Evolutionary conservation across 2,329 filamentous ascomycete species (phyloP), one percentile per base, ranked within the genome.

Genomic region (Cladorrhinum sp.): DNA sequence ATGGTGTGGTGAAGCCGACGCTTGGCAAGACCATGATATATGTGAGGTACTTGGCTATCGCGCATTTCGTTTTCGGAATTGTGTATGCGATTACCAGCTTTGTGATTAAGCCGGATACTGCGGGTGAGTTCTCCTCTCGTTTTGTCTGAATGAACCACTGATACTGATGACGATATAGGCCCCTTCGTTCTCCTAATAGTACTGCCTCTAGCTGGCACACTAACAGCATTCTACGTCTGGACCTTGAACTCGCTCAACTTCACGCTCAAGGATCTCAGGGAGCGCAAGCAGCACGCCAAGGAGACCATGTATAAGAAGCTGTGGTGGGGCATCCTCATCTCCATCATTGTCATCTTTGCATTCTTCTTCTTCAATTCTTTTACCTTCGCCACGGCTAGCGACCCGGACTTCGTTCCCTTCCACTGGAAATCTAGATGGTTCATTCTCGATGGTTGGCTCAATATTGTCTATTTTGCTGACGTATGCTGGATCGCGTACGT

Each of bases 301-400:
- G 92, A 93, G 52, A 76, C 85, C 76, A 99, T 99, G 96, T 99
- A 98, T 78, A 93, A 90, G 78, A 96, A 96, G 75, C 85, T 99
- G 13, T 99, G 96, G 93, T 99, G 93, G 93, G 93, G 92, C 74
- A 96, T 99, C 62, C 81, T 99, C 50, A 81, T 85, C 65, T 96
- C 90, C 73, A 96, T 99, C 72, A 78, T 98, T 53, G 91, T 98
- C 68, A 97, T 98, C 68, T 99, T 99, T 69, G 92, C 83, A 60
- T 99, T 99, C 79, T 97, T 99, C 81, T 98, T 99, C 80, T 88
- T 98, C 80, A 98, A 97, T 80, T 96, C 91, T 68, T 92, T 97
- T 76, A 92, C 91, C 0, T 96, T 99, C 73, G 93, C 93, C 53
- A 93, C 92, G 12, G 86, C 87, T 52, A 85, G 84, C 52, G 89